Base-by-base conservation (phyloP, 495 filamentous ascomycete genomes). In the Neurospora sp. region DNA sequence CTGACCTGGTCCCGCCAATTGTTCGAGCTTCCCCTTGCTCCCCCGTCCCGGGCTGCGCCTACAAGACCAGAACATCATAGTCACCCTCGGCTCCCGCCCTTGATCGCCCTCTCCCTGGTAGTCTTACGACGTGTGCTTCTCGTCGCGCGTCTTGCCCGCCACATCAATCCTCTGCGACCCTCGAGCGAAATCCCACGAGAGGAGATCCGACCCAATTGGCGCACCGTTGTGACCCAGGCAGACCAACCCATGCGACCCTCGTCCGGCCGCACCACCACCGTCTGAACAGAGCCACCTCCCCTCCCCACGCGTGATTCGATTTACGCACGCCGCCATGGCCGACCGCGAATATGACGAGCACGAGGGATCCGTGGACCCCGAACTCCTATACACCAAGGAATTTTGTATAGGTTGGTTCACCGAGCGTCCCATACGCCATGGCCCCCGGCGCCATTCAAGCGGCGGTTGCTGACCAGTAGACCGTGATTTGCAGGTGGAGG, bases 341-440 rank as follows among this genome's bases (percentile, higher is more conserved):
- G 84, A 85, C 75, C 74, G 76, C 12, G 81, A 83, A 70, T 81
- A 82, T 72, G 82, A 85, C 20, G 83, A 84, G 14, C 73, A 76
- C 70, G 83, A 84, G 75, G 84, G 81, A 73, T 81, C 83, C 5
- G 73, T 93, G 69, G 93, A 98, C 82, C 94, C 94, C 12, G 93
- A 94, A 81, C 89, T 89, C 69, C 86, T 97, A 39, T 98, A 97
- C 79, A 96, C 92, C 75, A 96, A 94, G 82, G 94, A 98, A 82
- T 91, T 91, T 77, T 95, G 92, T 85, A 97, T 98, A 83, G 94
- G 93, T 96, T 85, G 72, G 89, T 81, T 59, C 71, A 74, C 74
- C 72, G 71, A 70, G 38, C 69, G 41, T 31, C 16, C 41, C 35
- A 70, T 38, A 20, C 23, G 70, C n/a, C 7, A 38, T 41, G 18